Evolutionary conservation across 192 early-diverging fungal genomes (phyloP), one percentile per base, ranked within the genome.

Genomic region (Coemansia sp.): DNA sequence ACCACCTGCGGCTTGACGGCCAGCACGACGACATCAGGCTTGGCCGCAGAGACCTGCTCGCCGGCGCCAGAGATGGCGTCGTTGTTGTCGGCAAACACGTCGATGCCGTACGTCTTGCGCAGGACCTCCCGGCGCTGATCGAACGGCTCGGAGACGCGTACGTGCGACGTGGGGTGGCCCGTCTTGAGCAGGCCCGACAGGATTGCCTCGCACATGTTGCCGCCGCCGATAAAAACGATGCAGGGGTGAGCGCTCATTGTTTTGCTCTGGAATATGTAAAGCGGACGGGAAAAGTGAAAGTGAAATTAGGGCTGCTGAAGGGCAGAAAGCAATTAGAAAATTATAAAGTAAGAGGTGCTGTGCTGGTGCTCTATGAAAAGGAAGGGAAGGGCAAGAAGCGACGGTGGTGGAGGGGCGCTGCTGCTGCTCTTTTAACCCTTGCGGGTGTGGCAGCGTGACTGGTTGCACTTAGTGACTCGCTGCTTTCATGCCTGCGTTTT

Each of bases 201-300:
- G 48, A 97, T 94, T 53, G 94, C 90, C 52, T 85, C 83, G 34
- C 89, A 92, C 94, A 97, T 97, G 69, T 97, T 93, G 50, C 94
- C 94, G 41, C 94, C 94, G 60, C 94, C 94, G 48, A 89, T 87
- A 63, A 89, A 87, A 45, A 76, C 71, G 28, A 89, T 73, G 44
- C 54, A 53, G 2, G 62, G 64, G 6, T 32, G 8, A 49, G 38
- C 55, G 14, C 23, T 40, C 57, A 51, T 50, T 48, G n/a, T n/a
- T n/a, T n/a, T n/a, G n/a, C n/a, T n/a, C n/a, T n/a, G n/a, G n/a
- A n/a, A n/a, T n/a, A n/a, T n/a, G n/a, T n/a, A n/a, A n/a, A n/a
- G n/a, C n/a, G n/a, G n/a, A n/a, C n/a, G n/a, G n/a, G n/a, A n/a
- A n/a, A n/a, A n/a, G n/a, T n/a, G n/a, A n/a, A n/a, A n/a, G n/a